Evolutionary conservation across 1,284 basidiomycete genomes (phyloP), one percentile per base, ranked within the genome.

Genomic region (Fomitopsis schrenkii): DNA sequence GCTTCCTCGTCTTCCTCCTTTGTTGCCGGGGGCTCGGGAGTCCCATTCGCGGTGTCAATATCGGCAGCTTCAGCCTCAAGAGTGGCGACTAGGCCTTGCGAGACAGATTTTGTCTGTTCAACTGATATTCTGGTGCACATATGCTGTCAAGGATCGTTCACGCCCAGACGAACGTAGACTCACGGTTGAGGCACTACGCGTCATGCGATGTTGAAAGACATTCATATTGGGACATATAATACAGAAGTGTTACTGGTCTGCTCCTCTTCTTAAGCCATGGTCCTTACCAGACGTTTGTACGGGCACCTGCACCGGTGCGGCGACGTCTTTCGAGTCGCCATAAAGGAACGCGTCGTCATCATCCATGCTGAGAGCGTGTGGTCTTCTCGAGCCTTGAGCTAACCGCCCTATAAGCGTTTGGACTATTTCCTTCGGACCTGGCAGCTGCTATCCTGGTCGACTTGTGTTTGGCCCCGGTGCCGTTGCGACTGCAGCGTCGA

Each of bases 281-380:
- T 30, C 54, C 81, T 81, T 76, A 84, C 83, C 81, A 74, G 77
- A 74, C 63, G 75, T 72, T 63, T 67, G 63, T 45, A 59, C 69
- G 15, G 66, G 62, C 48, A 73, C 63, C 62, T 79, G 75, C 68
- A 72, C 64, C 63, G 75, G 67, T 62, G 69, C 67, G 59, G 77
- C 71, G 53, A 73, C 68, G 56, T 69, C 71, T 22, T 75, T 70
- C 52, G 84, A 79, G 63, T 80, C 80, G 66, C 89, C 88, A 66
- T 91, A 91, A 63, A 91, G 77, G 72, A 87, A 91, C 50, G 87
- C 87, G 72, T 91, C 89, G 72, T 91, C 89, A 74, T 91, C 89
- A 71, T 88, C 89, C 52, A 54, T 54, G 33, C 19, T 22, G 35
- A 22, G 30, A 22, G 70, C 87, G 87, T 72, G 76, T 79, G 52